Base-by-base conservation (phyloP, 78 protist genomes). In the Tieghemostelium lacteum region DNA sequence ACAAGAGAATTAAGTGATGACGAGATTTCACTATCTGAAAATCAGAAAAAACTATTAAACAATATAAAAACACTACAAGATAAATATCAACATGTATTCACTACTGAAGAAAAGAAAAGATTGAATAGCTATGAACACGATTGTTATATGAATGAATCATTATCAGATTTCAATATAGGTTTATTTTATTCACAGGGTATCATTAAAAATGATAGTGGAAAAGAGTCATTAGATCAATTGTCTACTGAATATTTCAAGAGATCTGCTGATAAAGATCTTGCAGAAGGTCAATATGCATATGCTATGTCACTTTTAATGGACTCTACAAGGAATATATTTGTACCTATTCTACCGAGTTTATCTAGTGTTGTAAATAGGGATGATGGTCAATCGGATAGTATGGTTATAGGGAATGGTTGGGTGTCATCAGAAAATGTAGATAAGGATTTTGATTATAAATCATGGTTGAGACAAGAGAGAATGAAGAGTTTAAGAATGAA, bases 271-370 rank as follows among this genome's bases (percentile, higher is more conserved):
- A 24, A 66, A 1, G 74, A 78, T 54, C 24, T 66, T n/a, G 65
- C 88, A 34, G 74, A 78, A 45, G 88, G 76, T 28, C 88, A 78
- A 45, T 78, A 66, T 55, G 88, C 76, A 54, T 34, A 65, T 33
- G 88, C 70, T 28, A 36, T 78, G 40, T 37, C 74, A 33, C 66
- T 65, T n/a, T 57, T 78, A 29, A 66, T 24, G 3, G 74, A 63
- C 22, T n/a, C 49, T 14, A 20, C 26, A 2, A 55, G 31, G 64
- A 14, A 6, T 14, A 33, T 78, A 20, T 78, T 78, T 45, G 16
- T n/a, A 55, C 76, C 75, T 24, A 37, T 78, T 6, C 66, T 78
- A 19, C 88, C 88, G 55, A 29, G 76, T 7, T 22, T 73, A 12
- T 52, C 26, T 24, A 2, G 14, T 40, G 0, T 42, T 42, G 33